Conservation (phyloP, 2,329 filamentous ascomycete species). For the Madurella mycetomatis region DNA sequence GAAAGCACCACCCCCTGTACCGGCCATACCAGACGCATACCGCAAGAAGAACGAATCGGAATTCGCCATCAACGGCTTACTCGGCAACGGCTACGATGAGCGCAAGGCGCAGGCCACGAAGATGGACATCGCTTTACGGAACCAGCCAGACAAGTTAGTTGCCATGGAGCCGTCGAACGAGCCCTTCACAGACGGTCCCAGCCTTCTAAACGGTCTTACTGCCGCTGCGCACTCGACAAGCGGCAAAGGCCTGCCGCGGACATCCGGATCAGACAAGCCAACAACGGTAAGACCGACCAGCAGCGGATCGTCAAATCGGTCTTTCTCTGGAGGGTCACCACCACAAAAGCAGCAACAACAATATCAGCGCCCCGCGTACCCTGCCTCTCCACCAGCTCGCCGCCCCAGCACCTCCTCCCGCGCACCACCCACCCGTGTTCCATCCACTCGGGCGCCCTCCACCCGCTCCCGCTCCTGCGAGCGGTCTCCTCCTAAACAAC, state of each 20-base stretch:
- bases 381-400: neutral
- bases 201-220: constrained; percentile 47
- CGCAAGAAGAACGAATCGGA: constrained; percentile 37
- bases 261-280: constrained; percentile 23
- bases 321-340: constrained; percentile 31
- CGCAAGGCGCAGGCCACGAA: constrained; percentile 36
- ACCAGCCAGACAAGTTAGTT: constrained; percentile 5
- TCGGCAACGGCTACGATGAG: constrained; percentile 47
- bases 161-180: constrained; percentile 25
- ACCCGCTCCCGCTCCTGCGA: neutral
- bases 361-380: constrained; percentile 11
- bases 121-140: constrained; percentile 15
- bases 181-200: constrained; percentile 54
- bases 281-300: constrained; percentile 16
- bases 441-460: neutral
- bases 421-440: constrained; percentile 2
- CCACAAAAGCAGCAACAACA: constrained; percentile 25
- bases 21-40: constrained; percentile 32
- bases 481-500: constrained; percentile 24
- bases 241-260: constrained; percentile 2
- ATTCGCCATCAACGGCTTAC: constrained; percentile 49
- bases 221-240: neutral
- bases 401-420: constrained; percentile 17
- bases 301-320: constrained; percentile 31
- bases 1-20: constrained; percentile 8